Conservation (phyloP, 805 yeast species). For the Isabelozyma pseudorhagii region DNA sequence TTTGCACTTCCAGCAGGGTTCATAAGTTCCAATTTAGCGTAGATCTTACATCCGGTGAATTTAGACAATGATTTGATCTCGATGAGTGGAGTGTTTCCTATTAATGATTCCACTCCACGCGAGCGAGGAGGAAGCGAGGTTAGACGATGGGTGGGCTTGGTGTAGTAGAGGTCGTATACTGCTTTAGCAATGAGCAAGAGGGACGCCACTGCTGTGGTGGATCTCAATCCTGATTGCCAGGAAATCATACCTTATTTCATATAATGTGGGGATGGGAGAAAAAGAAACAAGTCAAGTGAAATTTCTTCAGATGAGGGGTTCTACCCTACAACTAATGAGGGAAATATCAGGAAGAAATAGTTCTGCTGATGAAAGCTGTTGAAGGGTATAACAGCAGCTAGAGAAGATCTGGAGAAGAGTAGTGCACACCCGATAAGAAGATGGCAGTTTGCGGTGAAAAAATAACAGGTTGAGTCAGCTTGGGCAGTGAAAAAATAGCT, state of each 20-base stretch:
- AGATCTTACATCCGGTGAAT: slow-evolving; percentile 75
- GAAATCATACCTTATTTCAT: not conserved
- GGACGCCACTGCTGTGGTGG: not conserved
- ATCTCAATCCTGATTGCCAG: not conserved
- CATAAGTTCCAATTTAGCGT: slow-evolving; percentile 78
- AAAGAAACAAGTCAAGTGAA: not conserved
- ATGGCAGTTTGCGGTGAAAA: no score
- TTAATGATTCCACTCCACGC: slow-evolving; percentile 69
- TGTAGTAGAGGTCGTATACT: slow-evolving; percentile 1
- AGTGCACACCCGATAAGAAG: no score
- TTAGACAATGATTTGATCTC: slow-evolving; percentile 66
- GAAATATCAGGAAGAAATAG: no score
- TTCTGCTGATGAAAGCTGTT: no score
- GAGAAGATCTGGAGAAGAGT: no score
- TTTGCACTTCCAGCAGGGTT: slow-evolving; percentile 97
- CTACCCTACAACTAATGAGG: no score
- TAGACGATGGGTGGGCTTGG: slow-evolving; percentile 1
- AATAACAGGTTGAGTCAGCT: no score
- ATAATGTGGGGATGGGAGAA: not conserved
- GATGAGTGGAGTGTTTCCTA: slow-evolving; percentile 89
- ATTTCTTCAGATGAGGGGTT: no score
- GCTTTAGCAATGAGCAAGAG: not conserved
- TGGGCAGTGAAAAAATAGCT: no score
- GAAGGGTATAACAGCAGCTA: no score
- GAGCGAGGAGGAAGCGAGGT: slow-evolving; percentile 25